Base-by-base conservation (phyloP, 345 rosid genomes). In the Citrus trifoliata region DNA sequence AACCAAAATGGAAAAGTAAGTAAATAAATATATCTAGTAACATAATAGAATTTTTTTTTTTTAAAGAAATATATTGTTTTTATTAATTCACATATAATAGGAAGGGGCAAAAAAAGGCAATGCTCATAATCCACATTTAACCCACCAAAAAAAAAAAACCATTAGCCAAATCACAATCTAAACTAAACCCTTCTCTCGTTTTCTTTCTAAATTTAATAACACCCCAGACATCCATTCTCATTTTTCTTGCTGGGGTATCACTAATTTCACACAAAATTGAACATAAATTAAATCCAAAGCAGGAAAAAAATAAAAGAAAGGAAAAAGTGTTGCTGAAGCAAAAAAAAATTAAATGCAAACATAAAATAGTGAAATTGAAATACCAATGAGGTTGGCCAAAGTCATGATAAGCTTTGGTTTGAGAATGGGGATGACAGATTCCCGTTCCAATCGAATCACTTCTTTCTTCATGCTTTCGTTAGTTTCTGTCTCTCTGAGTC, bases 401-500 rank as follows among this genome's bases (percentile, higher is more conserved):
- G 95, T 86, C 96, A 93, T 95, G 88, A 95, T 83, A 83, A 95
- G 93, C 88, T 86, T 93, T 14, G 98, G 99, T 78, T 93, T 93
- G 77, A 93, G 97, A 80, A 92, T 80, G 35, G 98, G 99, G 24
- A 95, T 91, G 19, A 95, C 98, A 6, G 98, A 95, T 85, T 95
- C 99, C 70, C 90, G 91, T 76, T 95, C 98, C 84, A 95, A 81
- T 3, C 93, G 90, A 77, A 95, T 93, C 56, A 91, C 84, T 37
- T 95, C 99, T 77, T 84, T 88, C 64, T 88, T 87, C 84, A 84
- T 81, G 6, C 64, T 76, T 6, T 24, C 21, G 60, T 3, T 24
- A 10, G 62, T 27, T 28, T 75, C 79, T 70, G 38, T 42, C 80
- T 70, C 46, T 33, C 40, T 25, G 59, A 67, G n/a, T 70, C 66